Evolutionary conservation across 2,329 filamentous ascomycete species (phyloP), one percentile per base, ranked within the genome.

Genomic region (Colletotrichum filicis): DNA sequence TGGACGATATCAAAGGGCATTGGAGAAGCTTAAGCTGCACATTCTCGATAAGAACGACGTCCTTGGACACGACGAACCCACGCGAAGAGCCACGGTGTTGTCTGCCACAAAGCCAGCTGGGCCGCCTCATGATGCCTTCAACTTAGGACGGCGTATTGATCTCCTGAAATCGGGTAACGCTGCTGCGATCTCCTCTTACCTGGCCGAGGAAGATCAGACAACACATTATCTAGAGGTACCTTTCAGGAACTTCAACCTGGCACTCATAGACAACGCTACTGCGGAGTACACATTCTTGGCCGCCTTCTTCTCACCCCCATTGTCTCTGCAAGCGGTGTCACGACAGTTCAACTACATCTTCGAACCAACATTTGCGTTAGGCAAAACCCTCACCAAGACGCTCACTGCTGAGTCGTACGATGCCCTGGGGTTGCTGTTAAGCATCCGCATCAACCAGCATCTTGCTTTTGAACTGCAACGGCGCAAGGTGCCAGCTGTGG

Each of bases 251-350:
- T 98, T 98, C 86, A 98, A 98, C 79, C 89, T 98, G 58, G 96
- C 97, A 0, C 87, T 99, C 24, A 89, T 98, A 75, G 97, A 99
- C 83, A 99, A 99, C 78, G 93, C 95, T 1, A 95, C 94, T 2
- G 94, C 95, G 42, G 97, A 99, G 82, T 99, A 98, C 83, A 95
- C 94, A 3, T 98, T 99, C 80, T 88, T 98, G 68, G 94, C 94
- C 0, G 90, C 94, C 19, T 98, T 98, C 85, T 98, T 99, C 85
- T 90, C 93, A 8, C 92, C 95, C 0, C 88, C 93, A 12, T 87
- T 95, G 37, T 92, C 92, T 9, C 94, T 93, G 78, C 88, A 94
- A 19, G 88, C 92, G 67, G 93, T 98, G 61, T 94, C 94, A 26
- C 92, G 92, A 61, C 94, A 94, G 77, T 98, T 98, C 79, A 88